Evolutionary conservation across 2,329 filamentous ascomycete species (phyloP).

Genomic region (Harringtonia lauricola): DNA sequence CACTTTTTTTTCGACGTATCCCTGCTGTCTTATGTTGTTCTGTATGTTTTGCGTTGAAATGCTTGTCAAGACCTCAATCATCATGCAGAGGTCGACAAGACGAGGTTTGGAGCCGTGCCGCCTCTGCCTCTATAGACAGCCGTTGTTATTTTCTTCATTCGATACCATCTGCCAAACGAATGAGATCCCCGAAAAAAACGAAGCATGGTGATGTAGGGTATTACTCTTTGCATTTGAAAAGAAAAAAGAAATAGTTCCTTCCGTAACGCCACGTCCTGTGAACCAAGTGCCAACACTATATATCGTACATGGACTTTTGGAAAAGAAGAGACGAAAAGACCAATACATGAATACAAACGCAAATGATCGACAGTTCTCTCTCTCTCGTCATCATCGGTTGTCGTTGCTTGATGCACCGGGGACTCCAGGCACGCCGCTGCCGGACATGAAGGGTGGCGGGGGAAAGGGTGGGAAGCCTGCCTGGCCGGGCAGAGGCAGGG

Average conservation of each 20-base stretch:
- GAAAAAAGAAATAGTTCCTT: background rate
- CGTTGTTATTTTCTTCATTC: background rate
- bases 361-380: background rate
- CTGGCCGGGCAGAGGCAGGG: slow-evolving; percentile 15
- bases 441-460: slow-evolving; percentile 21
- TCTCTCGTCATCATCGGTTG: slow-evolving; percentile 19
- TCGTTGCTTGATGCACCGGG: slow-evolving; percentile 11
- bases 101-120: too few relatives aligned
- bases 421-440: slow-evolving; percentile 25
- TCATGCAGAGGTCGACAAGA: too few relatives aligned
- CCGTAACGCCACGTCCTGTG: background rate
- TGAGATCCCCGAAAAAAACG: background rate
- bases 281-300: background rate
- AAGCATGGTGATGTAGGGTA: background rate
- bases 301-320: too few relatives aligned
- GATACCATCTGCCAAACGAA: slow-evolving; percentile 2
- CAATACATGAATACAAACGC: too few relatives aligned
- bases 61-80: too few relatives aligned
- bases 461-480: slow-evolving; percentile 26
- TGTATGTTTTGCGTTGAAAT: background rate
- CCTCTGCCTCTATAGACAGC: background rate
- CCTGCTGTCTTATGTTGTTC: too few relatives aligned
- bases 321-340: too few relatives aligned
- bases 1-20: background rate
- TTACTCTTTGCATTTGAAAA: background rate